Base-by-base conservation (phyloP, 2,329 filamentous ascomycete species). In the Fusarium staphyleae region DNA sequence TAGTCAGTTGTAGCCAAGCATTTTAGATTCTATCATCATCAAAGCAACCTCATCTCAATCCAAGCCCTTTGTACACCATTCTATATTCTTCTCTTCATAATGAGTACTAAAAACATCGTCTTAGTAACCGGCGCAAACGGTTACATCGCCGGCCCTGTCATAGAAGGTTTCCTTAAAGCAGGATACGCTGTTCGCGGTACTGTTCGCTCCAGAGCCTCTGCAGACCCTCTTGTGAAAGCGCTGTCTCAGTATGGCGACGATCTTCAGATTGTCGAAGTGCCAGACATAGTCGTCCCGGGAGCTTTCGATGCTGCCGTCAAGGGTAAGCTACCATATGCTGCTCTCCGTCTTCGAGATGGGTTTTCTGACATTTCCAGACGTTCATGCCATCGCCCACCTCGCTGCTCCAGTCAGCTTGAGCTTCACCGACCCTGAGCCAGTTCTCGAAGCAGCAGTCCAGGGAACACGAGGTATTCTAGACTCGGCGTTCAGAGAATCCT, bases 121-220 rank as follows among this genome's bases (percentile, higher is more conserved):
- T 66, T 73, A 10, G 66, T 77, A 14, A 75, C 74, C 1, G 74
- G 74, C 22, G 72, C 74, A 47, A 76, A 75, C 44, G 74, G 74
- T 46, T 77, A 74, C 62, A 74, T 77, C 33, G 73, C 69, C 14
- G 69, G 66, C 11, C 63, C 69, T n/a, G 69, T 74, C 12, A 70
- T 74, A 16, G 65, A 72, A 15, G 66, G 69, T 13, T 69, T 76
- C 15, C 71, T 77, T 5, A 48, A 69, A 14, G 68, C 67, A 11
- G 74, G 74, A 3, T 76, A 75, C 46, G 65, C 63, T 1, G 72
- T 76, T n/a, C 69, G 74, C 2, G 74, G 73, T 42, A 74, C 70
- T 2, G 72, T 71, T 4, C 71, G 75, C 2, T 73, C 72, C 2
- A 66, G 41, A 13, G n/a, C 52, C 13, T 67, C 65, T 2, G 60